Evolutionary conservation across 202 grass and related monocot species (phyloP), one percentile per base, ranked within the genome.

Genomic region (Hordeum pubiflorum): DNA sequence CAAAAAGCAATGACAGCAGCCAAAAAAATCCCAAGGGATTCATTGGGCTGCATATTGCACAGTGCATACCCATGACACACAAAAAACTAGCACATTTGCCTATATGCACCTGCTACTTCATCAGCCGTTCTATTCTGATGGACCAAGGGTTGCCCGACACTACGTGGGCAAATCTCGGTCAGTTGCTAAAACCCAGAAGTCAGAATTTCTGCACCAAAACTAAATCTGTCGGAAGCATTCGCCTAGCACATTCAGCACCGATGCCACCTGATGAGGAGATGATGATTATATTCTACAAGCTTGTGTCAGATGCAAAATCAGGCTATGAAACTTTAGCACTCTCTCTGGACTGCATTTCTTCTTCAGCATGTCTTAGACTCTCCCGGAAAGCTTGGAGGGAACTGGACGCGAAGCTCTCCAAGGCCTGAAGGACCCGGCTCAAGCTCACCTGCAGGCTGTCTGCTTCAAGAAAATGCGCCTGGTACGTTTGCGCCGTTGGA

Each of bases 341-440:
- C 71, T 89, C 72, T 84, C 84, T 84, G 38, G 82, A 39, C 10
- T 66, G 15, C 46, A 58, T 79, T 38, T 85, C 87, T 65, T 87
- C 87, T 82, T 91, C 89, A 14, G 88, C 84, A 73, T 91, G 83
- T 46, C 82, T 80, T 15, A 76, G 55, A 23, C 89, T 77, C 43
- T 91, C 75, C 55, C 89, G 86, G 18, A 91, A 93, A 74, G 82
- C 89, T 77, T 86, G 27, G 72, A 93, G 40, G 0, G 90, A 93
- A 62, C 22, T 72, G 52, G 84, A 78, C 3, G 83, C 67, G 56
- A 93, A 96, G 54, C 77, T 88, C 83, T 93, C 76, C 33, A 99
- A 58, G 13, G 86, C 78, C 55, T 90, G 83, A 52, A 99, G 66
- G 26, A 87, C 67, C 46, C 86, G 84, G 78, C 75, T 66, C 74